These are phyloP conservation scores for Paraconiothyrium brasiliense DNA, from an alignment of 2,329 filamentous ascomycete genomes.

Conservation along the genomic window DNA sequence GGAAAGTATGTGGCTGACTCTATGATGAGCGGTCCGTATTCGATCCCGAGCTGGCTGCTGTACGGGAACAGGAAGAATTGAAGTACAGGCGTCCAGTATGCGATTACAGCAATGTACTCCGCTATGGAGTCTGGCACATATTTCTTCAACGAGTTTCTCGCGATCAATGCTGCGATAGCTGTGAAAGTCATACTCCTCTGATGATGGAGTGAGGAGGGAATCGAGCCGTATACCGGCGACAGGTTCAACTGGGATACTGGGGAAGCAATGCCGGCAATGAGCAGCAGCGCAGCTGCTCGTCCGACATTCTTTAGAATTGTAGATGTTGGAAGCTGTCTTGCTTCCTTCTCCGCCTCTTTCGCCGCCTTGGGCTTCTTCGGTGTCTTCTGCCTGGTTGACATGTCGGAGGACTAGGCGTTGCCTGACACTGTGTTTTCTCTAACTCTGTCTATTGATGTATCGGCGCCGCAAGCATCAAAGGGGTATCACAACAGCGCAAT, in stretches of 20 bases:
- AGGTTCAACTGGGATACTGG: constrained; percentile 78
- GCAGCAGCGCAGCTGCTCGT: constrained; percentile 55
- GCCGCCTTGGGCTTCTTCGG: constrained; percentile 46
- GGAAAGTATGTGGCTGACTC: constrained; percentile 76
- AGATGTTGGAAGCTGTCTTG: constrained; percentile 33
- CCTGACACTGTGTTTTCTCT: constrained; percentile 7
- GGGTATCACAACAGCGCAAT: constrained; percentile 13
- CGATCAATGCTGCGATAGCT: constrained; percentile 76
- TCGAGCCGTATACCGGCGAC: constrained; percentile 87
- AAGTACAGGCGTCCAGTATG: constrained; percentile 76
- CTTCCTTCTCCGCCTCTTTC: constrained; percentile 35
- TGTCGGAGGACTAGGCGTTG: constrained; percentile 22
- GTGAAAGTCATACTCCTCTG: constrained; percentile 70
- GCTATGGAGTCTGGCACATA: constrained; percentile 60
- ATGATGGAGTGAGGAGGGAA: constrained; percentile 80
- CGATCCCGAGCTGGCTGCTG: constrained; percentile 72
- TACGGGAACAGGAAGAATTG: constrained; percentile 76
- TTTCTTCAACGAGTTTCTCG: constrained; percentile 65
- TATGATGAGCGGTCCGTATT: constrained; percentile 77
- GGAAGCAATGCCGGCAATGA: constrained; percentile 70
- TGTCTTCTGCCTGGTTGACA: constrained; percentile 47
- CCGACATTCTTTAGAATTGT: constrained; percentile 43
- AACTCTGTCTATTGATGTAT: background rate
- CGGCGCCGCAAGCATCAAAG: background rate
- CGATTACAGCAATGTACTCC: constrained; percentile 74